Percentiles rank a stretch among this genome's conserved stretches.
Evolutionary conservation across 1,284 basidiomycete species (phyloP).

Genomic region (Schizophyllum commune): DNA sequence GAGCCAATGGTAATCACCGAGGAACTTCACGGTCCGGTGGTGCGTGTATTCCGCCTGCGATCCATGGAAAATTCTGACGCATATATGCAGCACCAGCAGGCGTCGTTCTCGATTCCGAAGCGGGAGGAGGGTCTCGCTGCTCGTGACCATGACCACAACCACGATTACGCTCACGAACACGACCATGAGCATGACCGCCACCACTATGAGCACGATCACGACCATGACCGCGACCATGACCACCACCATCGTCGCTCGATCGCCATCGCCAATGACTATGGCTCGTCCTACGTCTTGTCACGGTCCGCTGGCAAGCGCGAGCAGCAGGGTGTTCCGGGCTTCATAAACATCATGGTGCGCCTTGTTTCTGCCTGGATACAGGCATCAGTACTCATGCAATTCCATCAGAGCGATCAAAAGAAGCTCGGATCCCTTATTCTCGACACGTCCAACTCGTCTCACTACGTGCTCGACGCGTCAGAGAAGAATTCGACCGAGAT

Average conservation of each 20-base stretch:
- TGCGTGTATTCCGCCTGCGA: not conserved
- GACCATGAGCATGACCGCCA: slow-evolving; percentile 10
- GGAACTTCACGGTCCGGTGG: not conserved
- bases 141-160: not conserved
- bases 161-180: slow-evolving; percentile 12
- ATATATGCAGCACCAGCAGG: not conserved
- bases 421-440: slow-evolving; percentile 42
- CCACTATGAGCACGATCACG: slow-evolving; percentile 8
- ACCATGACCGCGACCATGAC: slow-evolving; percentile 10
- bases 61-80: not conserved
- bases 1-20: not conserved
- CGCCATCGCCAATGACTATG: slow-evolving; percentile 11
- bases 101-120: not conserved
- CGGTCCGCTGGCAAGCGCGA: slow-evolving; percentile 3
- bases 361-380: slow-evolving; percentile 5
- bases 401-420: not conserved
- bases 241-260: slow-evolving; percentile 1
- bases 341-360: slow-evolving; percentile 41
- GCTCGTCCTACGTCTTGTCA: slow-evolving; percentile 3
- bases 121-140: slow-evolving; percentile 1
- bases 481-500: slow-evolving; percentile 43
- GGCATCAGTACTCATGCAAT: slow-evolving; percentile 2
- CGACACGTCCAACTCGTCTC: slow-evolving; percentile 25
- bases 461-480: slow-evolving; percentile 49
- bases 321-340: slow-evolving; percentile 29